phyloP scores from a whole-genome alignment of 2,329 filamentous ascomycete genomes.

The Camillea tinctor region DNA sequence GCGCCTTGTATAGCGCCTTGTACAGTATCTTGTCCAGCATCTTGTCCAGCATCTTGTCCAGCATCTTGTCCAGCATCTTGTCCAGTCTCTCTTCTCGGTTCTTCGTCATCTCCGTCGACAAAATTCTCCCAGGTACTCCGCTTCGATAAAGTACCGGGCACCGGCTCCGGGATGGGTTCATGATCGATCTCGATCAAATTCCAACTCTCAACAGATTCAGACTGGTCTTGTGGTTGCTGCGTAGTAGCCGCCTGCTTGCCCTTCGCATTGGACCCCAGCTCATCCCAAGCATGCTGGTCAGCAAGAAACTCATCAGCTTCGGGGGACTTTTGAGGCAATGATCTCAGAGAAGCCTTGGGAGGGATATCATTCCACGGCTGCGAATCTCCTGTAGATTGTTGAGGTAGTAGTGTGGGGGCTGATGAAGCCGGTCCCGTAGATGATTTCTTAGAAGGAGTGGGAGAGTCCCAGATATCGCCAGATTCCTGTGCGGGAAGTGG shows the following conservation, averaged over 20 bases:
- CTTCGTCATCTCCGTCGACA: slow-evolving; percentile 20
- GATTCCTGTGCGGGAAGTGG: slow-evolving; percentile 31
- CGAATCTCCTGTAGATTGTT: slow-evolving; percentile 39
- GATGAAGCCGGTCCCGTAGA: slow-evolving; percentile 29
- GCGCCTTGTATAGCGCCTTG: too few relatives aligned
- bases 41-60: neutral
- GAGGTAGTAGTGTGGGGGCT: slow-evolving; percentile 36
- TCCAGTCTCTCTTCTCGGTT: neutral
- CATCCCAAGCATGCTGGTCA: slow-evolving; percentile 52
- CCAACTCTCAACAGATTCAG: slow-evolving; percentile 44
- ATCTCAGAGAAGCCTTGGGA: slow-evolving; percentile 24
- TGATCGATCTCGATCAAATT: slow-evolving; percentile 53
- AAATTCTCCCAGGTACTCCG: slow-evolving; percentile 41
- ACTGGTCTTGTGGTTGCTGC: slow-evolving; percentile 17
- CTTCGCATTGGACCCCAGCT: slow-evolving; percentile 40
- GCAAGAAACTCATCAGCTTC: slow-evolving; percentile 36
- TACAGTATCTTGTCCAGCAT: too few relatives aligned
- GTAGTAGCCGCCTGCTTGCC: slow-evolving; percentile 38
- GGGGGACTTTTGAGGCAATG: slow-evolving; percentile 22
- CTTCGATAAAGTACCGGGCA: slow-evolving; percentile 32
- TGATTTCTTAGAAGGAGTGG: slow-evolving; percentile 29
- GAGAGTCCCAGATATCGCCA: slow-evolving; percentile 38
- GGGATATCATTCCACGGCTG: slow-evolving; percentile 41
- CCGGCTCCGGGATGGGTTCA: slow-evolving; percentile 31
- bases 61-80: too few relatives aligned